Evolutionary conservation across 2,329 filamentous ascomycete species (phyloP), one percentile per base, ranked within the genome.

Genomic region (Apiospora rasikravindrae): DNA sequence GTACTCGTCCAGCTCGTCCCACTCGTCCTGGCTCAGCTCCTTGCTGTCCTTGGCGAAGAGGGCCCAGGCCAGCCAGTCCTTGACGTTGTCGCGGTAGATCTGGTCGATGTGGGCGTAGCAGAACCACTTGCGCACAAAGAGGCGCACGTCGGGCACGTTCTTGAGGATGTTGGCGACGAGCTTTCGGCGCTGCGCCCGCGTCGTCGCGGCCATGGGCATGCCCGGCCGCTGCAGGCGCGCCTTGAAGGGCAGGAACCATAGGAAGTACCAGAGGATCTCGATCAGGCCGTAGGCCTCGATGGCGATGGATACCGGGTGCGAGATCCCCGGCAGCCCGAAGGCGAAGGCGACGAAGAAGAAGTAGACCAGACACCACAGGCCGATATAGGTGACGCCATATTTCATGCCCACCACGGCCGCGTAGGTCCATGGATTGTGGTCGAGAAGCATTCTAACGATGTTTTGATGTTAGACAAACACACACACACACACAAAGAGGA

Each of bases 271-370:
- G 3, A 76, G 53, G 16, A 75, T 67, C 69, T 77, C 76, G 64
- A 74, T n/a, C 14, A 70, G 53, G 0, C 76, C 78, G 42, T 76
- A 51, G 0, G 68, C 71, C 45, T 77, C 77, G 57, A 79, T 70
- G 3, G 73, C 45, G 42, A 79, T 75, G 19, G 77, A 78, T 14
- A 77, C 61, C 0, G 78, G 78, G 69, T 77, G 73, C 0, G 74
- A 49, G 26, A 78, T 76, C n/a, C 75, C 76, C 2, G 68, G 70
- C 3, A 76, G 67, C 40, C 78, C 77, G 22, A 67, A 75, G 5
- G 77, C 37, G 8, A 75, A 71, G 24, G 76, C 42, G 0, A 75
- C 72, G 40, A 72, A 26, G 42, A 75, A 68, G 44, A 79, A 77
- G 73, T 77, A 77, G 33, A 71, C 44, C 29, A 77, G 40, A 44